Percentiles rank a stretch among this genome's conserved stretches.
Conservation (phyloP, 2,329 filamentous ascomycete species). For the Xylaria sp. region DNA sequence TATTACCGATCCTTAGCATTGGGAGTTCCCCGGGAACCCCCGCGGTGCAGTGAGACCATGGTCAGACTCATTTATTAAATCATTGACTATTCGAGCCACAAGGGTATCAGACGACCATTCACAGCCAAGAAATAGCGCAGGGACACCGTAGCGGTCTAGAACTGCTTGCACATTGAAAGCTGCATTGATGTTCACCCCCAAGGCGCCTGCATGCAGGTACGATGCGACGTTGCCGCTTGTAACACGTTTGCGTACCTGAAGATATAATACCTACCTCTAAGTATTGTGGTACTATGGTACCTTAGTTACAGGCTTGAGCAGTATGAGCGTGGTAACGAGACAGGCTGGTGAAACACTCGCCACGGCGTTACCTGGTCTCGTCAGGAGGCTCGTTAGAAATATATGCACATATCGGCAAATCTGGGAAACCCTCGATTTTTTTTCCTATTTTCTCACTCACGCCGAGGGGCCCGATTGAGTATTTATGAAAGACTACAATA, state of each 20-base stretch:
- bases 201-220: constrained; percentile 31
- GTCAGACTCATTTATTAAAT: not conserved
- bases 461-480: constrained; percentile 52
- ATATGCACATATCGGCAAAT: not conserved
- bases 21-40: not conserved
- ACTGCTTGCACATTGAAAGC: constrained; percentile 7
- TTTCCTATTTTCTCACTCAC: not conserved
- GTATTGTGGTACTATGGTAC: no score
- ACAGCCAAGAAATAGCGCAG: constrained; percentile 9
- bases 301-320: constrained; percentile 17
- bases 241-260: constrained; percentile 22
- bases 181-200: constrained; percentile 25
- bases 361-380: constrained; percentile 40
- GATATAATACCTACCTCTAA: no score
- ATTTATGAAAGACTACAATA: constrained; percentile 9
- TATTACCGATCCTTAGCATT: not conserved
- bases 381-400: not conserved
- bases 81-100: not conserved
- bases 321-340: constrained; percentile 72
- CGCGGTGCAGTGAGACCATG: not conserved
- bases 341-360: constrained; percentile 66
- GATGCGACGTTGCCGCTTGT: constrained; percentile 29
- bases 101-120: constrained; percentile 3
- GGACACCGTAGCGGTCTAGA: constrained; percentile 19
- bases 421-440: not conserved